A percentile compares a stretch with the other conserved stretches of the same genome.
Evolutionary conservation across 2,329 filamentous ascomycete genomes (phyloP).

Genomic region (Epichloe scottii): DNA sequence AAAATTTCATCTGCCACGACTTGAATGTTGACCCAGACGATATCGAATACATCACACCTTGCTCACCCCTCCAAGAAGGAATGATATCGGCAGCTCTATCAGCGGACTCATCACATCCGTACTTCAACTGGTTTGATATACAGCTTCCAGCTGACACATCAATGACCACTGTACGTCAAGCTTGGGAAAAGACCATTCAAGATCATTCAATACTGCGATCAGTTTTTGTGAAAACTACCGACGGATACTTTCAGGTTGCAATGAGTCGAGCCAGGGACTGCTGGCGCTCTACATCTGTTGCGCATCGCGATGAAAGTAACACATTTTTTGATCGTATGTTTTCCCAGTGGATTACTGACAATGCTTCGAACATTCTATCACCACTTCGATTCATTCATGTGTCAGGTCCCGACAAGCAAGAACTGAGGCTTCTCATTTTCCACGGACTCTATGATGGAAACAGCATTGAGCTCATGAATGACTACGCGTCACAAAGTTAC

Average conservation of each 20-base stretch:
- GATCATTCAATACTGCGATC: constrained; percentile 57
- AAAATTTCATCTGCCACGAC: constrained; percentile 34
- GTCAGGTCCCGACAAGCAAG: constrained; percentile 5
- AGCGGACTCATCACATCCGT: constrained; percentile 42
- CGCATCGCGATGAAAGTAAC: constrained; percentile 19
- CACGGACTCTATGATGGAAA: constrained; percentile 81
- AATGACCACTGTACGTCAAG: constrained; percentile 32
- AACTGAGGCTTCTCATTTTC: constrained; percentile 38
- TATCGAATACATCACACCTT: constrained; percentile 67
- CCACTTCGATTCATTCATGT: constrained; percentile 42
- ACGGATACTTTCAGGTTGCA: constrained; percentile 67
- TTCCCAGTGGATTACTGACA: constrained; percentile 40
- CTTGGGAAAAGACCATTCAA: constrained; percentile 44
- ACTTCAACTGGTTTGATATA: constrained; percentile 68
- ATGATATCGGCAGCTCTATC: constrained; percentile 62
- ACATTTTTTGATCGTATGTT: constrained; percentile 23
- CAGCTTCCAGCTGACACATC: constrained; percentile 33
- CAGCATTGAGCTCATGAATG: constrained; percentile 58
- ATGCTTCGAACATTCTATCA: constrained; percentile 32
- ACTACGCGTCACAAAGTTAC: constrained; percentile 31
- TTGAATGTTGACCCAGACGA: constrained; percentile 37
- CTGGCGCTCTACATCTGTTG: constrained; percentile 29
- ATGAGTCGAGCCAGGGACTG: constrained; percentile 28
- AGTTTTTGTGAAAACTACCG: constrained; percentile 56
- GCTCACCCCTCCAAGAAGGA: constrained; percentile 75